Evolutionary conservation across 805 yeast species (phyloP).

Genomic region (Yarrowia keelungensis): DNA sequence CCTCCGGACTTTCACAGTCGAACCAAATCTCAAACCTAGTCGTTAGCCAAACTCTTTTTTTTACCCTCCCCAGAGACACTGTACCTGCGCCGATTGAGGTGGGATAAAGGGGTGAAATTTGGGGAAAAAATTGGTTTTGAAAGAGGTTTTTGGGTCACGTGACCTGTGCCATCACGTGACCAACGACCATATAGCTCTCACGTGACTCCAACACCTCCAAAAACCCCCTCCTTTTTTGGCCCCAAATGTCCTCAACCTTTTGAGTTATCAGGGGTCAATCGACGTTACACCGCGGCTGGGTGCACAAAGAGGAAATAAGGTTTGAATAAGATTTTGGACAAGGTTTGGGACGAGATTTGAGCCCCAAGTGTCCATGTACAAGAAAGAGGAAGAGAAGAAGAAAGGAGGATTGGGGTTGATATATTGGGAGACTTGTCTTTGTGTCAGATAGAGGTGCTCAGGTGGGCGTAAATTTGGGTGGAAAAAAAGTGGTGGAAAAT

Average conservation of each 20-base stretch:
- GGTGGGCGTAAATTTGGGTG: too few species aligned
- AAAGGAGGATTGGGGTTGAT: neutral
- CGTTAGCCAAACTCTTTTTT: neutral
- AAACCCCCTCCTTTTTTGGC: too few species aligned
- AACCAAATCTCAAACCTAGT: conserved; percentile 17
- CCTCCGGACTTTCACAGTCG: neutral
- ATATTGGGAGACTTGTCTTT: too few species aligned
- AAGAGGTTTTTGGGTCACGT: neutral
- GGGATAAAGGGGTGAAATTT: too few species aligned
- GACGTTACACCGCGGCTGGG: conserved; percentile 36
- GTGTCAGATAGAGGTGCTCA: too few species aligned
- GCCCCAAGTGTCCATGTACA: neutral
- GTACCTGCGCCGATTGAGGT: conserved; percentile 20
- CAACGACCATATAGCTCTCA: neutral
- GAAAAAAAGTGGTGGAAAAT: too few species aligned
- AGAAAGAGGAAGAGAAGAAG: neutral
- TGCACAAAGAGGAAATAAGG: too few species aligned
- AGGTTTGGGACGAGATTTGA: neutral
- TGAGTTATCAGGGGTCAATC: conserved; percentile 37
- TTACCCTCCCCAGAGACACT: conserved; percentile 30
- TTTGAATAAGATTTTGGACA: neutral
- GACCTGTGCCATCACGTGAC: too few species aligned
- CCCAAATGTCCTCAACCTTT: neutral
- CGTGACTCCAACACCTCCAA: neutral
- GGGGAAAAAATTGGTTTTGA: too few species aligned